Percentiles rank a stretch among this genome's conserved stretches.
Evolutionary conservation across 768 basidiomycete species (phyloP).

Genomic region (Phaffia australis): DNA sequence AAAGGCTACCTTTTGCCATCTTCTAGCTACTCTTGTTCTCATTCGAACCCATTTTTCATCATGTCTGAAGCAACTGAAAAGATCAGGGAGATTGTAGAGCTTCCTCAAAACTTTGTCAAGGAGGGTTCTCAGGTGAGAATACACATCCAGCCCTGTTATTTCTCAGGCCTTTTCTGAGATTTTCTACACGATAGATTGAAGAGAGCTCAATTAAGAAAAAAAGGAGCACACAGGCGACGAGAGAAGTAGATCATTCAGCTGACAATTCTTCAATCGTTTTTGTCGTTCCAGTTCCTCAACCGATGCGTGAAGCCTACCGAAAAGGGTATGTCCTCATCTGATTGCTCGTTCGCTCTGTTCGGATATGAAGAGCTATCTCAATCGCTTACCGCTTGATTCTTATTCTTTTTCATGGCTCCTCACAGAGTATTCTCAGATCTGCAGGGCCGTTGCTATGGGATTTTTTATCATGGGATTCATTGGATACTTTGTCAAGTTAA

Average conservation of each 20-base stretch:
- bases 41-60: neutral
- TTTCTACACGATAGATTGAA: neutral
- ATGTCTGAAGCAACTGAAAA: slow-evolving; percentile 42
- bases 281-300: slow-evolving; percentile 63
- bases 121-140: slow-evolving; percentile 79
- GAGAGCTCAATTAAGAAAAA: too few relatives aligned
- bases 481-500: slow-evolving; percentile 95
- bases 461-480: slow-evolving; percentile 99
- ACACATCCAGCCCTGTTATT: neutral
- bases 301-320: slow-evolving; percentile 96
- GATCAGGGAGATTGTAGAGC: slow-evolving; percentile 76
- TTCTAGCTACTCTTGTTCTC: neutral
- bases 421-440: slow-evolving; percentile 87
- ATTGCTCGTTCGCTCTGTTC: neutral
- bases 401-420: neutral
- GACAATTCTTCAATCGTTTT: too few relatives aligned
- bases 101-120: slow-evolving; percentile 80
- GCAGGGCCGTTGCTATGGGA: slow-evolving; percentile 89
- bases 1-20: too few relatives aligned
- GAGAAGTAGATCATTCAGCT: too few relatives aligned
- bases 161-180: neutral
- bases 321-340: slow-evolving; percentile 53
- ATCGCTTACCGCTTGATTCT: neutral
- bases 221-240: too few relatives aligned
- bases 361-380: neutral